Percentiles rank a stretch among this genome's conserved stretches.
These are phyloP conservation scores for Blastomyces parvus DNA, from an alignment of 2,329 filamentous ascomycete genomes.

Conservation along the genomic window DNA sequence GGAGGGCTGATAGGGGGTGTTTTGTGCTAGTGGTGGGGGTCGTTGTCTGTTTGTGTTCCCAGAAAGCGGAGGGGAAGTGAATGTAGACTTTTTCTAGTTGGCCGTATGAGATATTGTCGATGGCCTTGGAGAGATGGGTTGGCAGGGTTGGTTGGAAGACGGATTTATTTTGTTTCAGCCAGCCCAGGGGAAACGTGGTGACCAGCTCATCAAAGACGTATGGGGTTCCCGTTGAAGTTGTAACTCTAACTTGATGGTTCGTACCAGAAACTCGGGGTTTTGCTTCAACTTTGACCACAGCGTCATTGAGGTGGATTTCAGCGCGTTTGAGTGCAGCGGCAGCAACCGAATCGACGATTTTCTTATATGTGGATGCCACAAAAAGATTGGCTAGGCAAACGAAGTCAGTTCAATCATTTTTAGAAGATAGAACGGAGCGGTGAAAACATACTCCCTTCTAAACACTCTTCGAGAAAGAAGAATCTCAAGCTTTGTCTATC, in stretches of 20 bases:
- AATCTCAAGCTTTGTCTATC: conserved; percentile 53
- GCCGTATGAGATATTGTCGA: conserved; percentile 41
- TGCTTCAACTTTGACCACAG: conserved; percentile 34
- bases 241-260: conserved; percentile 38
- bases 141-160: conserved; percentile 41
- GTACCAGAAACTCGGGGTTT: conserved; percentile 14
- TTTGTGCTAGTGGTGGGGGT: conserved; percentile 15
- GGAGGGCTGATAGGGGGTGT: conserved; percentile 20
- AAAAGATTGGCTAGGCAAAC: conserved; percentile 49
- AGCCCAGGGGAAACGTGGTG: conserved; percentile 45
- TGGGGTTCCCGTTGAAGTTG: conserved; percentile 27
- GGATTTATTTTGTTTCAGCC: conserved; percentile 41
- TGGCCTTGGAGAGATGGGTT: conserved; percentile 34
- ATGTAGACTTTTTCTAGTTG: conserved; percentile 45
- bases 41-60: conserved; percentile 37
- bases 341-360: conserved; percentile 47
- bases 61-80: conserved; percentile 67
- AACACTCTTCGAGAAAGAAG: conserved; percentile 57
- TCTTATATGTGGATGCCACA: conserved; percentile 51
- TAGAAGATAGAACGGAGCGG: neutral
- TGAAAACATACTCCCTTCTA: conserved; percentile 45
- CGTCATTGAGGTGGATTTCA: conserved; percentile 40
- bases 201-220: conserved; percentile 44
- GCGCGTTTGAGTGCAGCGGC: conserved; percentile 40
- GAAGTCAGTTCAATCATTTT: conserved; percentile 2